Evolutionary conservation across 139 green algal genomes (phyloP).

Genomic region (Haematococcus lacustris): DNA sequence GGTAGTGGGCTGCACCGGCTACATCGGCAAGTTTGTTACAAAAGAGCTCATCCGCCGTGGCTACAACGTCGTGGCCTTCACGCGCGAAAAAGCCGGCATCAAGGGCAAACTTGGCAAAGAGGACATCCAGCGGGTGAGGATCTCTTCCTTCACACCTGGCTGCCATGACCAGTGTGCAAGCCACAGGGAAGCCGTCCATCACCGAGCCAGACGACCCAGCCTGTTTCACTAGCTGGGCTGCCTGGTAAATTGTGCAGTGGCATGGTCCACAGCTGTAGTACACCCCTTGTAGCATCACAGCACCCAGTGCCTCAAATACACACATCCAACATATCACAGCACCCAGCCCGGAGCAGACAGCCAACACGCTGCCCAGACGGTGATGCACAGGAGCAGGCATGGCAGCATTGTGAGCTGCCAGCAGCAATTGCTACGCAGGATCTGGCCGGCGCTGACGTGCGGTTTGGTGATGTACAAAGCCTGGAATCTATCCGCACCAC

Average conservation of each 20-base stretch:
- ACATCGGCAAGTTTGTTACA: conserved; percentile 88
- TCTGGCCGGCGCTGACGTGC: conserved; percentile 75
- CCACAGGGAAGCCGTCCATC: not conserved
- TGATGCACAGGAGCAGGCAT: not conserved
- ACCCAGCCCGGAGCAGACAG: not conserved
- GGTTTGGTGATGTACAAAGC: conserved; percentile 83
- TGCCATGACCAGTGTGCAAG: not conserved
- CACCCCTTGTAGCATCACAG: not conserved
- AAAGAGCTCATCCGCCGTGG: conserved; percentile 60
- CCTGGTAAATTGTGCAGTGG: no score
- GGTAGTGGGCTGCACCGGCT: conserved; percentile 69
- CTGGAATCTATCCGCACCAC: conserved; percentile 42
- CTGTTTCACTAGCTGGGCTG: no score
- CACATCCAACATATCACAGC: not conserved
- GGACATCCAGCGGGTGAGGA: conserved; percentile 55
- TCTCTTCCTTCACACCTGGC: not conserved
- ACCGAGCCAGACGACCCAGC: no score
- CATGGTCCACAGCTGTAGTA: not conserved
- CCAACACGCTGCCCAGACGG: not conserved
- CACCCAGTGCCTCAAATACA: not conserved
- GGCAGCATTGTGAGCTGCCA: not conserved
- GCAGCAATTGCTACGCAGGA: conserved; percentile 31
- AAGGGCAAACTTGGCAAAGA: conserved; percentile 77
- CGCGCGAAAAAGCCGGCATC: conserved; percentile 82
- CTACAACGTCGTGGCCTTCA: conserved; percentile 78